Percentiles rank a stretch among this genome's conserved stretches.
Evolutionary conservation across 257 asterid genomes (phyloP).

Genomic region (Penstemon newberryi): DNA sequence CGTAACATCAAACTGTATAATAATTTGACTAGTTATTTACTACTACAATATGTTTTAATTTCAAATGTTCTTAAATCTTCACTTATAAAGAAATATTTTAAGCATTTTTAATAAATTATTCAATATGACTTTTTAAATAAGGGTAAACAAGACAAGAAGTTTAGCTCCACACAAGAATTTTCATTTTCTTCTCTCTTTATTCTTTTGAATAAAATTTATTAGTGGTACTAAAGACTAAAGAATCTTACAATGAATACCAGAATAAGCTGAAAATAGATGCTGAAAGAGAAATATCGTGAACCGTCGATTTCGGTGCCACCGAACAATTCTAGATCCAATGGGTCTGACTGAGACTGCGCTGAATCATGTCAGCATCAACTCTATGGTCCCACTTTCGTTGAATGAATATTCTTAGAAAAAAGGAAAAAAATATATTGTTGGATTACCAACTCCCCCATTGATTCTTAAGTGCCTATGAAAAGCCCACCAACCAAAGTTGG

Average conservation of each 20-base stretch:
- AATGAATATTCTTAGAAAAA: neutral
- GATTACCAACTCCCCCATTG: slow-evolving; percentile 30
- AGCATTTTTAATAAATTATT: no score
- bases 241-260: no score
- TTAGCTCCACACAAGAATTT: no score
- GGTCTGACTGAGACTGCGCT: slow-evolving; percentile 6
- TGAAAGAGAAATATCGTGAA: slow-evolving; percentile 14
- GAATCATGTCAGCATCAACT: slow-evolving; percentile 13
- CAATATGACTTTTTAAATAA: no score
- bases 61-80: no score
- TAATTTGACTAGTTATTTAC: no score
- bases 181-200: neutral
- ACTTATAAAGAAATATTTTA: no score
- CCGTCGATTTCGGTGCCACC: slow-evolving; percentile 19
- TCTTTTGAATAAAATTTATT: no score
- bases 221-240: no score
- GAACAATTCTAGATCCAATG: slow-evolving; percentile 15
- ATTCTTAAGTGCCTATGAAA: neutral
- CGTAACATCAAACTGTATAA: no score
- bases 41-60: no score
- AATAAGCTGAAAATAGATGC: neutral
- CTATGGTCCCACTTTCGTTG: neutral
- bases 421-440: neutral
- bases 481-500: neutral
- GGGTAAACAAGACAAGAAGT: no score